Base-by-base conservation (phyloP, 1,284 basidiomycete genomes). In the Trametes polyzona region DNA sequence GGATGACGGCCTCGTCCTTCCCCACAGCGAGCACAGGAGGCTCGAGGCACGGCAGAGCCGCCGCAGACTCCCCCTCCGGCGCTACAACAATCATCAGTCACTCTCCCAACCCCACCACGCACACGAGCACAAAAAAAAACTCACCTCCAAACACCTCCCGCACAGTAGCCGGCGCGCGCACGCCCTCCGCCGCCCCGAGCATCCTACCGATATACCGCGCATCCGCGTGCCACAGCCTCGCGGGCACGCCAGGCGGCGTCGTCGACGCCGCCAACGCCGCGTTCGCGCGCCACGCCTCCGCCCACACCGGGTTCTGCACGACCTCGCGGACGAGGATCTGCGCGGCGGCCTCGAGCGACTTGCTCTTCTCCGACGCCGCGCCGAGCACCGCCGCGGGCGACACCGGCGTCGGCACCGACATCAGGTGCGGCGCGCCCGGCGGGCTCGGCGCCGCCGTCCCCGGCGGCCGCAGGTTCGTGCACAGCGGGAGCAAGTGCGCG, bases 391-490 rank as follows among this genome's bases (percentile, higher is more conserved):
- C 87, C 5, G 86, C 88, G 24, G 89, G 89, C 0, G 89, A 92
- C 3, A 91, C 87, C 1, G 89, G 89, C 0, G 89, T 92, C 2
- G 88, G 89, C 0, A 86, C 88, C 12, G 84, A 87, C 3, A 73
- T 71, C 8, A 79, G 75, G 0, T 77, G 77, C 10, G 76, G 66
- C n/a, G 73, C 71, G 14, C 73, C 68, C 0, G 76, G 70, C 41
- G 78, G 72, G 30, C 75, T 74, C 12, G 74, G 73, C 19, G 79
- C 76, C 11, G 79, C 75, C 9, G 81, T 73, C 3, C 78, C 84
- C 1, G 84, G 82, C 1, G 84, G 81, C 0, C 80, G 78, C 1
- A 90, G 73, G 6, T 85, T 79, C 21, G 71, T 75, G 61, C 84
- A 83, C 30, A 87, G 72, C 0, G 84, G 78, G 19, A 91, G 77